These are phyloP conservation scores for Syncephalastrum sp. DNA, from an alignment of 371 early-diverging fungal species.

Conservation along the genomic window DNA sequence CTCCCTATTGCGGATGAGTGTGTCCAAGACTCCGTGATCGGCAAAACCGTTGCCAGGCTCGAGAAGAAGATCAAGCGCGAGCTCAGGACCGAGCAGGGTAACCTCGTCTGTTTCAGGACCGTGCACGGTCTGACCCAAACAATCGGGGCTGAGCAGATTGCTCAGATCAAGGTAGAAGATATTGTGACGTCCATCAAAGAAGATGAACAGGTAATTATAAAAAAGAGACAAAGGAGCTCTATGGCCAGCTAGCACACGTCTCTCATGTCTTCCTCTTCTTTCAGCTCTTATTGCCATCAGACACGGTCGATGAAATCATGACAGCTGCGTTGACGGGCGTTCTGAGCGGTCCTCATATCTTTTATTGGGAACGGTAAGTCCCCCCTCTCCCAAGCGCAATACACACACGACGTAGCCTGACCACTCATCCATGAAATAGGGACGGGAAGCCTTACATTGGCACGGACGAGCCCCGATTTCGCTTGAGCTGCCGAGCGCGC, in stretches of 20 bases:
- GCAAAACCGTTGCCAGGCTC: conserved; percentile 8
- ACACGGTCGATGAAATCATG: conserved; percentile 8
- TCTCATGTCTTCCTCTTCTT: neutral
- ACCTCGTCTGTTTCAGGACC: conserved; percentile 8
- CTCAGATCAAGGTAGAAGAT: conserved; percentile 2
- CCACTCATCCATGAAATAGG: conserved; percentile 1
- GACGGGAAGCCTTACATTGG: conserved; percentile 13
- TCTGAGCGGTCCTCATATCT: conserved; percentile 5
- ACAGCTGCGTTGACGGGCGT: neutral
- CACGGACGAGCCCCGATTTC: conserved; percentile 3
- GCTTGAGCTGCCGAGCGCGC: neutral
- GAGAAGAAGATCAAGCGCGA: conserved; percentile 16
- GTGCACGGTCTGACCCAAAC: neutral
- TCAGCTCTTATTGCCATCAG: neutral
- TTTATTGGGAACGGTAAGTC: conserved; percentile 15
- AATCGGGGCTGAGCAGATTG: neutral
- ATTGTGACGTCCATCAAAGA: neutral
- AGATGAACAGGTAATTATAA: neutral
- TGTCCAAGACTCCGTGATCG: conserved; percentile 15
- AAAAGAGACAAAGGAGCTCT: neutral
- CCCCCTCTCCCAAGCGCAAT: neutral
- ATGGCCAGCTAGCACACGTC: neutral
- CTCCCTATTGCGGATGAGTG: conserved; percentile 21
- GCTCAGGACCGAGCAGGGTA: conserved; percentile 12
- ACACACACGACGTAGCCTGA: too few relatives aligned